Conservation (phyloP, 1,284 basidiomycete species). For the Sparassis latifolia region DNA sequence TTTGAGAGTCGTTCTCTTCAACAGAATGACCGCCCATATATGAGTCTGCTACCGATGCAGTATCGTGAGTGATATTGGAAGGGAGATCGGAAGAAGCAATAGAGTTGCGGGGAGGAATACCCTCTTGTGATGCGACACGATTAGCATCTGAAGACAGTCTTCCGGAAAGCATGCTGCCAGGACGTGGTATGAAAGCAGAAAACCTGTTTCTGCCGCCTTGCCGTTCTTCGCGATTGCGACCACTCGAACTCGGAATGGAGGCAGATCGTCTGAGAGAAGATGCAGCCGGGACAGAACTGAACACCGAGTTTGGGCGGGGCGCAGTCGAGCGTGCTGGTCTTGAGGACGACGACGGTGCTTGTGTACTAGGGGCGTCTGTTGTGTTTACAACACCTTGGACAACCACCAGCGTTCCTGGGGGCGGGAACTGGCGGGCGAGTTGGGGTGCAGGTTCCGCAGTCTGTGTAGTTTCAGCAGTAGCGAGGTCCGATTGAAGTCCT, state of each 20-base stretch:
- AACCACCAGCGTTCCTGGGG: conserved; percentile 69
- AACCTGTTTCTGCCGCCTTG: conserved; percentile 16
- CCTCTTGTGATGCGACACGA: not conserved
- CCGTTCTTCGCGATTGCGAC: conserved; percentile 11
- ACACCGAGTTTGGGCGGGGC: conserved; percentile 9
- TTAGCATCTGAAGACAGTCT: conserved; percentile 5
- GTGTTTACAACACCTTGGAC: conserved; percentile 79
- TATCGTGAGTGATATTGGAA: conserved; percentile 16
- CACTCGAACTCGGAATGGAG: conserved; percentile 8
- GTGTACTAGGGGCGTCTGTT: conserved; percentile 35
- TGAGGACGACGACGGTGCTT: conserved; percentile 5
- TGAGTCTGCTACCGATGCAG: conserved; percentile 16
- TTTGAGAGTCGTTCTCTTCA: not conserved
- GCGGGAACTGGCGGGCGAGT: conserved; percentile 48
- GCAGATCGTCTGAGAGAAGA: conserved; percentile 13
- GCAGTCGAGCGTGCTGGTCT: conserved; percentile 8
- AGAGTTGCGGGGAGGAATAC: not conserved
- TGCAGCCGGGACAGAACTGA: conserved; percentile 1
- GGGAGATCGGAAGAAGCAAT: conserved; percentile 10
- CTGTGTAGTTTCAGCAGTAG: not conserved
- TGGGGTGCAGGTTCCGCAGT: conserved; percentile 9
- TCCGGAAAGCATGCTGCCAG: conserved; percentile 16
- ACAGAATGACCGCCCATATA: too few relatives aligned
- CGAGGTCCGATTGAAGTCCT: too few relatives aligned
- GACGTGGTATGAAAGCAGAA: conserved; percentile 20